Conservation (phyloP, 169 alveolate species). For the Plasmodium cynomolgi region DNA sequence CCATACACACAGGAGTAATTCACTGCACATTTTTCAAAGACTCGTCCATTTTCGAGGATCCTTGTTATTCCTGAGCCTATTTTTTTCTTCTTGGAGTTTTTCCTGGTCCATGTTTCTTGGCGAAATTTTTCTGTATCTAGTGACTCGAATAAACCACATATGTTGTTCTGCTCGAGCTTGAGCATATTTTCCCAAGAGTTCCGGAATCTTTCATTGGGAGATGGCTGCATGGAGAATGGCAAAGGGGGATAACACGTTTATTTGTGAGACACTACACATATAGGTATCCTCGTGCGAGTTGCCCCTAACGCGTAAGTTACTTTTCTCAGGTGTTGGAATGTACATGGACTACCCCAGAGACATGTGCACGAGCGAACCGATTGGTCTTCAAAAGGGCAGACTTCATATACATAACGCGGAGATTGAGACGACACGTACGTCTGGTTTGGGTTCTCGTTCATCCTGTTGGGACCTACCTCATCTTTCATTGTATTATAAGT, state of each 20-base stretch:
- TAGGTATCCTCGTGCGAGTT: not conserved
- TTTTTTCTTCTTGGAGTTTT: constrained; percentile 63
- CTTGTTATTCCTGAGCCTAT: constrained; percentile 86
- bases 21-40: constrained; percentile 89
- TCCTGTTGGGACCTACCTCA: constrained; percentile 36
- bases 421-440: not conserved
- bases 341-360: not conserved
- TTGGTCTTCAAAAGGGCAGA: not conserved
- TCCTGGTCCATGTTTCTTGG: constrained; percentile 82
- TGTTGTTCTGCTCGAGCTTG: constrained; percentile 52
- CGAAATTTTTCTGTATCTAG: constrained; percentile 72
- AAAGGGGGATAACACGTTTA: not conserved
- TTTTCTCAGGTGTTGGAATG: not conserved
- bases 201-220: constrained; percentile 78
- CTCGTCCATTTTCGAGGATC: constrained; percentile 85
- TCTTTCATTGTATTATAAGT: constrained; percentile 41
- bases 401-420: not conserved
- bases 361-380: not conserved
- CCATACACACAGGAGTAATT: constrained; percentile 84
- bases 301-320: not conserved
- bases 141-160: constrained; percentile 69
- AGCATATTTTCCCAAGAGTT: constrained; percentile 77
- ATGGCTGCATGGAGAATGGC: not conserved
- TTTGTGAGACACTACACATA: not conserved
- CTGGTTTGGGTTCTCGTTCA: not conserved